These are phyloP conservation scores for Tuber melanosporum DNA, from an alignment of 495 filamentous ascomycete genomes.

Conservation along the genomic window DNA sequence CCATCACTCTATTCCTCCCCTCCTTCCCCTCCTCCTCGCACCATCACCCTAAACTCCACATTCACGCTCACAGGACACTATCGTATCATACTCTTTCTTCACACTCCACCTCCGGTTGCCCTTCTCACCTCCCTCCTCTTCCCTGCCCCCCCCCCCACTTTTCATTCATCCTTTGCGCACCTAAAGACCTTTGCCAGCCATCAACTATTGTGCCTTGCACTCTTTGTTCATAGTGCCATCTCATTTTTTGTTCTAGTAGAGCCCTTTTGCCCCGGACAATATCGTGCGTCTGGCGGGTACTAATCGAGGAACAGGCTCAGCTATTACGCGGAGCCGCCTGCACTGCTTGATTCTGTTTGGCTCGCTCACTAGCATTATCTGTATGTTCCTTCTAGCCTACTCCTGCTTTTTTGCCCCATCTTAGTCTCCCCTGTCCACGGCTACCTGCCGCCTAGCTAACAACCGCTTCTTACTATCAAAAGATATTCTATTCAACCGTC, in stretches of 20 bases:
- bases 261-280: neutral
- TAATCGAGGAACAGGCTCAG: constrained; percentile 2
- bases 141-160: constrained; percentile 8
- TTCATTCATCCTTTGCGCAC: constrained; percentile 3
- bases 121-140: constrained; percentile 13
- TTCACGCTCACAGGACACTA: constrained; percentile 12
- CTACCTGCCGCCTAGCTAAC: constrained; percentile 22
- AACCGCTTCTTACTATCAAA: constrained; percentile 28
- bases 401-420: constrained; percentile 15
- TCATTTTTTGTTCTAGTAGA: neutral
- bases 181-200: neutral
- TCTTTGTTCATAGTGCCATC: neutral
- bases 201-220: constrained; percentile 3
- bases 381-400: constrained; percentile 33
- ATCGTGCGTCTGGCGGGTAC: constrained; percentile 2
- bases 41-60: constrained; percentile 15
- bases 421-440: constrained; percentile 18
- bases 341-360: constrained; percentile 23
- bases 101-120: constrained; percentile 20
- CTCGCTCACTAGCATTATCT: constrained; percentile 28
- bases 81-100: constrained; percentile 13
- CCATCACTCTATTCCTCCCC: constrained; percentile 17
- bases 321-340: constrained; percentile 32
- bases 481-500: constrained; percentile 19
- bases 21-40: constrained; percentile 3